Evolutionary conservation across 345 rosid genomes (phyloP).

Genomic region (Isatis tinctoria): DNA sequence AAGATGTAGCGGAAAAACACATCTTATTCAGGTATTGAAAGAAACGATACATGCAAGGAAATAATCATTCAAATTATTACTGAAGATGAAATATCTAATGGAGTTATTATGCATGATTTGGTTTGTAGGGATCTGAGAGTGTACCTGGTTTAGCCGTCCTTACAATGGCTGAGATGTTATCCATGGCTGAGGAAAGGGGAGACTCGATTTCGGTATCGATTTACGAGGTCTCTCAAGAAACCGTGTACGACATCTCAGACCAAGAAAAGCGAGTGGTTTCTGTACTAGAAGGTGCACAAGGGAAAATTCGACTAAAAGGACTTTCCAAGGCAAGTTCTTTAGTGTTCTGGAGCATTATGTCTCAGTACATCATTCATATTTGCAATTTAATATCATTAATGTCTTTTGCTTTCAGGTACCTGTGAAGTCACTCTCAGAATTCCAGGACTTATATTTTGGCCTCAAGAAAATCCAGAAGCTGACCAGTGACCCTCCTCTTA

Average conservation of each 20-base stretch:
- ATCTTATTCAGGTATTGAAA: constrained; percentile 48
- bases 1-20: constrained; percentile 58
- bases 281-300: constrained; percentile 45
- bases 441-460: constrained; percentile 42
- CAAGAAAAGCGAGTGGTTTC: constrained; percentile 41
- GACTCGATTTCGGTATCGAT: constrained; percentile 37
- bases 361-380: not conserved
- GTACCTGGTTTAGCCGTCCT: constrained; percentile 47
- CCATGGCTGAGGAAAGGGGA: constrained; percentile 39
- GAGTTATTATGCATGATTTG: not conserved
- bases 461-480: constrained; percentile 31
- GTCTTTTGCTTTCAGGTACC: constrained; percentile 37
- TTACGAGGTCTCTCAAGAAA: constrained; percentile 55
- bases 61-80: not conserved
- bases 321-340: constrained; percentile 63
- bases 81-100: not conserved
- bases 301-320: constrained; percentile 63
- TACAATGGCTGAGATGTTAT: constrained; percentile 46
- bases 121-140: constrained; percentile 51
- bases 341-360: not conserved
- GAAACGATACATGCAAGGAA: not conserved
- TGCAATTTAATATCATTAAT: not conserved
- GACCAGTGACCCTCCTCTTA: constrained; percentile 29
- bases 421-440: constrained; percentile 50
- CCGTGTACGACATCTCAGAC: constrained; percentile 48